Percentiles rank a stretch among this genome's conserved stretches.
These are phyloP conservation scores for Gossypium trilobum DNA, from an alignment of 441 rosid species.

Conservation along the genomic window DNA sequence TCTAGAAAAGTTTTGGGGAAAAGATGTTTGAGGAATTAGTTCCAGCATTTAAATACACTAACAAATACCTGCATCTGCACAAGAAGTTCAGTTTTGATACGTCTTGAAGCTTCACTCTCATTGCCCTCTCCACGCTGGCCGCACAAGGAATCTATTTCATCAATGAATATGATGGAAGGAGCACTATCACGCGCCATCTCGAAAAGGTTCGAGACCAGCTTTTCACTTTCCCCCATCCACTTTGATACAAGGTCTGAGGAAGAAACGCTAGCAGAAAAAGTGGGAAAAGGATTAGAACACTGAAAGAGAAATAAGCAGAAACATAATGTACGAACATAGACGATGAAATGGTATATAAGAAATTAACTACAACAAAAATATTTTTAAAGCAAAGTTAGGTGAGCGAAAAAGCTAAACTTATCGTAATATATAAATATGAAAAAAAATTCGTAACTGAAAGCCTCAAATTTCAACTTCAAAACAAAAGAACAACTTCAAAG, in stretches of 20 bases:
- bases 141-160: constrained; percentile 96
- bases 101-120: constrained; percentile 99
- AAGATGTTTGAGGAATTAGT: background rate
- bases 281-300: constrained; percentile 9
- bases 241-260: constrained; percentile 97
- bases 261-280: constrained; percentile 50
- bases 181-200: constrained; percentile 98
- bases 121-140: constrained; percentile 98
- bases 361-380: background rate
- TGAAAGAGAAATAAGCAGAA: background rate
- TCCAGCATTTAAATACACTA: constrained; percentile 1
- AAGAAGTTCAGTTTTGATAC: constrained; percentile 97
- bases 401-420: too few species aligned
- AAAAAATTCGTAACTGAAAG: background rate
- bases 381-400: background rate
- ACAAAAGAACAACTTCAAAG: background rate
- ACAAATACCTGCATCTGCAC: constrained; percentile 94
- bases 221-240: constrained; percentile 99
- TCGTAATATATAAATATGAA: background rate
- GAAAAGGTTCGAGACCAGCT: constrained; percentile 91
- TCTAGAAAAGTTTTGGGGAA: background rate
- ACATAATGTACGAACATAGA: background rate
- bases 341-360: background rate
- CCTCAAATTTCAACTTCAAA: background rate
- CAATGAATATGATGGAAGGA: constrained; percentile 88